Evolutionary conservation across 2,329 filamentous ascomycete genomes (phyloP).

Genomic region (Aspergillus carbonarius): DNA sequence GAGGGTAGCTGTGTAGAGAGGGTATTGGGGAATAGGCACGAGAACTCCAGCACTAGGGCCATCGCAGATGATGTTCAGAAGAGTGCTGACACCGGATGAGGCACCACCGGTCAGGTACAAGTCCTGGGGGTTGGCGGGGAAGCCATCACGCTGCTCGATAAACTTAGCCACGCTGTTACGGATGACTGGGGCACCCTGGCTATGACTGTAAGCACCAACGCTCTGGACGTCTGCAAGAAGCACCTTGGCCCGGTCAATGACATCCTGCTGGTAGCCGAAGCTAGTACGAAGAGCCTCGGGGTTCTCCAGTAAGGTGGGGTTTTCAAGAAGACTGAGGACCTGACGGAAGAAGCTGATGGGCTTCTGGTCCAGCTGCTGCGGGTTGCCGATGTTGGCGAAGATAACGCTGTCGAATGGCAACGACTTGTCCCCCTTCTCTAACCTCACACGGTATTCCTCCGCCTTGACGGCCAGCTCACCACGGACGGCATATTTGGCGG

Average conservation of each 20-base stretch:
- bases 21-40: constrained; percentile 96
- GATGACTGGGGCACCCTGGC: constrained; percentile 81
- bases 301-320: constrained; percentile 79
- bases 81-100: constrained; percentile 90
- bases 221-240: constrained; percentile 82
- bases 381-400: constrained; percentile 98
- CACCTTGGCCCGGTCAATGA: constrained; percentile 76
- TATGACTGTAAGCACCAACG: constrained; percentile 95
- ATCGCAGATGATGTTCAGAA: constrained; percentile 85
- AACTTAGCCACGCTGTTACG: constrained; percentile 88
- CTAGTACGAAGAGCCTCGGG: constrained; percentile 71
- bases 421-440: constrained; percentile 53
- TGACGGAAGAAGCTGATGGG: constrained; percentile 99
- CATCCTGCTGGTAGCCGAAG: constrained; percentile 87
- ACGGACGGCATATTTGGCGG: constrained; percentile 92
- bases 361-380: constrained; percentile 98
- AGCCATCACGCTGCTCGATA: constrained; percentile 89
- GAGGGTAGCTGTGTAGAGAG: constrained; percentile 92
- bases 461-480: constrained; percentile 93
- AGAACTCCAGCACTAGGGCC: constrained; percentile 76
- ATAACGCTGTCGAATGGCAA: constrained; percentile 90
- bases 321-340: constrained; percentile 88
- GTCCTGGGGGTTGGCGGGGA: constrained; percentile 72
- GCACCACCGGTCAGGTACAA: constrained; percentile 92
- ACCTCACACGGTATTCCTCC: constrained; percentile 78